A percentile compares a stretch with the other conserved stretches of the same genome.
These are phyloP conservation scores for Alternaria sp. DNA, from an alignment of 2,329 filamentous ascomycete species.

Conservation along the genomic window DNA sequence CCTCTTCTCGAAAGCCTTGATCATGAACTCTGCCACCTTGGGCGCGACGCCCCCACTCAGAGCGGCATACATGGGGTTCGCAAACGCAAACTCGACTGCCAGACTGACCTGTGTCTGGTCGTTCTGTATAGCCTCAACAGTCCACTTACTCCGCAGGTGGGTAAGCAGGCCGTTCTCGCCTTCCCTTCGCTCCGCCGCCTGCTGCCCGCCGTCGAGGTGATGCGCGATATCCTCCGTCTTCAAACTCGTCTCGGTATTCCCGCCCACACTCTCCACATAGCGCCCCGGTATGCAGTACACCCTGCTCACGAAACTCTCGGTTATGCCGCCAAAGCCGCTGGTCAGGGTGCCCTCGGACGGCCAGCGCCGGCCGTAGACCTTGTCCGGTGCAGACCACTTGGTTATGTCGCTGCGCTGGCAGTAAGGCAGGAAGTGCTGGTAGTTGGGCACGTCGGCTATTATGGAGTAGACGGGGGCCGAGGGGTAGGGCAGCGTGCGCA, in stretches of 20 bases:
- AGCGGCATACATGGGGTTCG: conserved; percentile 84
- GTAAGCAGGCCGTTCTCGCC: conserved; percentile 61
- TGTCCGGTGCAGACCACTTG: conserved; percentile 66
- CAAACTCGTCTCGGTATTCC: conserved; percentile 59
- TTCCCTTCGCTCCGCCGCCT: conserved; percentile 5
- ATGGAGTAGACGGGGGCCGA: conserved; percentile 76
- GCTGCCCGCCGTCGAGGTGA: conserved; percentile 40
- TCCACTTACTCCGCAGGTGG: conserved; percentile 74
- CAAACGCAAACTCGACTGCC: conserved; percentile 80
- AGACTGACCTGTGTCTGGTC: conserved; percentile 76
- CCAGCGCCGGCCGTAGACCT: conserved; percentile 58
- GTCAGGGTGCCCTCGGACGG: conserved; percentile 80
- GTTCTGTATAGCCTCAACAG: conserved; percentile 55
- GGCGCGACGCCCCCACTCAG: conserved; percentile 82
- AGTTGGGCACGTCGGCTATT: conserved; percentile 83
- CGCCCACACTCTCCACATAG: conserved; percentile 79
- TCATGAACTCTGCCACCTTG: conserved; percentile 85
- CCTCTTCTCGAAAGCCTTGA: conserved; percentile 87
- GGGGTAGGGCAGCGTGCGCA: conserved; percentile 78
- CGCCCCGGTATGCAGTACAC: conserved; percentile 77
- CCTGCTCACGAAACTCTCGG: conserved; percentile 81
- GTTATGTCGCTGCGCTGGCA: conserved; percentile 81
- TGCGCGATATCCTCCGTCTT: conserved; percentile 49
- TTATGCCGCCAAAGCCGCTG: conserved; percentile 83
- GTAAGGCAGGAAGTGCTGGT: conserved; percentile 89